Percentiles rank a stretch among this genome's conserved stretches.
Conservation (phyloP, 73 alveolate species). For the Tetrahymena elliotti region DNA sequence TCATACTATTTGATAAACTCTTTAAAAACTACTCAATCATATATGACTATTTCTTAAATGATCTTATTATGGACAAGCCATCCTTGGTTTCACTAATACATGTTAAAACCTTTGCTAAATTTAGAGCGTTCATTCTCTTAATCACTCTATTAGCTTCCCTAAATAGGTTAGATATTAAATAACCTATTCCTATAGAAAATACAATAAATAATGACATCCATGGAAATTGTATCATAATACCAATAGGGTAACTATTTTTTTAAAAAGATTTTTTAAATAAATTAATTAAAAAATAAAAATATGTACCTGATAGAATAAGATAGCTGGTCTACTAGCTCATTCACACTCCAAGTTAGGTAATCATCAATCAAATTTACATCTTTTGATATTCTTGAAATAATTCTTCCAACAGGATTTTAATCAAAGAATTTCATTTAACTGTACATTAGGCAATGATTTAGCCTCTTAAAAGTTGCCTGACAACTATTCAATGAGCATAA, state of each 20-base stretch:
- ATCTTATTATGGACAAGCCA: conserved; percentile 21
- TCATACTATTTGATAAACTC: conserved; percentile 1
- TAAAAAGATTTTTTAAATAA: background rate
- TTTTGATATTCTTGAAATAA: conserved; percentile 24
- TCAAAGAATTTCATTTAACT: conserved; percentile 31
- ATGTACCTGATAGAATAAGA: background rate
- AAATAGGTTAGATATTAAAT: background rate
- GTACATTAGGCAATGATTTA: conserved; percentile 14
- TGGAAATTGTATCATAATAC: conserved; percentile 23
- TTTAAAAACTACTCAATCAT: conserved; percentile 5
- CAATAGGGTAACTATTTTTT: conserved; percentile 26
- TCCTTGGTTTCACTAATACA: conserved; percentile 24
- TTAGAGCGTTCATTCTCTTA: conserved; percentile 36
- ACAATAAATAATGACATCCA: conserved; percentile 19
- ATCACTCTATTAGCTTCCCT: conserved; percentile 36
- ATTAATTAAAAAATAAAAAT: background rate
- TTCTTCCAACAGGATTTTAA: conserved; percentile 34
- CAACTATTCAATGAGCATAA: conserved; percentile 14
- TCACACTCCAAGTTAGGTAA: conserved; percentile 33
- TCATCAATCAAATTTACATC: conserved; percentile 20
- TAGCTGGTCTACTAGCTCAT: background rate
- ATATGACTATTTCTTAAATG: conserved; percentile 6
- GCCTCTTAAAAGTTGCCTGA: conserved; percentile 1
- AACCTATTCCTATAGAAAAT: background rate
- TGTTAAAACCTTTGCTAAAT: conserved; percentile 16